phyloP scores from a whole-genome alignment of 768 basidiomycete species.

The Termitomyces sp. region DNA sequence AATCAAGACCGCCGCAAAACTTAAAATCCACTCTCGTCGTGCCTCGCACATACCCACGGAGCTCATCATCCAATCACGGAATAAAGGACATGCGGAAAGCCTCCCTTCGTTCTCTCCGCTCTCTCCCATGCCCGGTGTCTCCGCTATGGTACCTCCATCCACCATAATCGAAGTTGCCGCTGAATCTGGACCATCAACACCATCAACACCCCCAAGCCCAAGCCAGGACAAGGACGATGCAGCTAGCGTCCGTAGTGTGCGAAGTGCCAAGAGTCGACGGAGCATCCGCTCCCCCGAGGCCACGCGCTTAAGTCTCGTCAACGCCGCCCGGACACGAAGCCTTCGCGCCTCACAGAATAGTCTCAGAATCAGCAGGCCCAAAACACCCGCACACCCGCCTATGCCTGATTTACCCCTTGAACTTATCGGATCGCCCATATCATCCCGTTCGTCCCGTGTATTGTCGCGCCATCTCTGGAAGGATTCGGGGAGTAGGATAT shows the following conservation, averaged over 20 bases:
- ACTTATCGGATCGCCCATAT: conserved; percentile 1
- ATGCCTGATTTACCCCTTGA: conserved; percentile 26
- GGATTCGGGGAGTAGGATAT: conserved; percentile 2
- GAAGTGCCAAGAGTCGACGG: conserved; percentile 27
- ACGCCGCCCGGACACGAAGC: conserved; percentile 63
- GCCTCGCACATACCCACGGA: conserved; percentile 11
- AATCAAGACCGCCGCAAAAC: conserved; percentile 43
- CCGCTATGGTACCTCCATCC: conserved; percentile 2
- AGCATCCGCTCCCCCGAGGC: conserved; percentile 20
- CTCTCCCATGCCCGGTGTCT: conserved; percentile 13
- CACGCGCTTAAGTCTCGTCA: conserved; percentile 35
- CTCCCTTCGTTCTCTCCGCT: conserved; percentile 13
- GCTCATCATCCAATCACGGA: conserved; percentile 9
- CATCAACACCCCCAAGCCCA: conserved; percentile 4
- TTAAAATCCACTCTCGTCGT: conserved; percentile 27
- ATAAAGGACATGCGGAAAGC: conserved; percentile 9
- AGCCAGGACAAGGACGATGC: conserved; percentile 30
- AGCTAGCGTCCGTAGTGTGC: conserved; percentile 31
- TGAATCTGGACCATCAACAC: background rate
- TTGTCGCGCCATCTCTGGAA: conserved; percentile 5
- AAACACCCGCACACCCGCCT: conserved; percentile 20
- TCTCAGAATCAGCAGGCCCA: conserved; percentile 48
- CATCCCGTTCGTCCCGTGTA: background rate
- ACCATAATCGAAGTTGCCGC: background rate
- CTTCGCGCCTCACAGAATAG: conserved; percentile 60